Conservation (phyloP, 2,329 filamentous ascomycete genomes). For the Sporothrix pallida region DNA sequence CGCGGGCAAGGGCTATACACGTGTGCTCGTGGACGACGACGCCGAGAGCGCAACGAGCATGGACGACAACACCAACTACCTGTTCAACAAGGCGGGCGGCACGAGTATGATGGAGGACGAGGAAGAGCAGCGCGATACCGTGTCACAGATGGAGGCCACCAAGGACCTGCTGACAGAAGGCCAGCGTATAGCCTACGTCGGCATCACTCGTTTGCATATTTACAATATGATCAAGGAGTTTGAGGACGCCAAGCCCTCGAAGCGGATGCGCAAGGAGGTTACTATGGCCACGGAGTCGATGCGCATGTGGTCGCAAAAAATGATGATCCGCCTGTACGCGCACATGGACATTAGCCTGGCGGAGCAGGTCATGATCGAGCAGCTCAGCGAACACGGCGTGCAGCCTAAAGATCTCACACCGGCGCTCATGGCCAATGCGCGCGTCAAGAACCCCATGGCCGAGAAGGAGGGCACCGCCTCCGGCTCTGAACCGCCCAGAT, state of each 20-base stretch:
- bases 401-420: slow-evolving; percentile 82
- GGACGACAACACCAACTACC: slow-evolving; percentile 95
- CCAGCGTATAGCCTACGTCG: slow-evolving; percentile 94
- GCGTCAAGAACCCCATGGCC: slow-evolving; percentile 90
- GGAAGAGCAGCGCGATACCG: slow-evolving; percentile 82
- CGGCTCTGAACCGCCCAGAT: slow-evolving; percentile 7
- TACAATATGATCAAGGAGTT: slow-evolving; percentile 75
- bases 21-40: slow-evolving; percentile 94
- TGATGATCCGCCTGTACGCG: slow-evolving; percentile 91
- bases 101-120: slow-evolving; percentile 69
- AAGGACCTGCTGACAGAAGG: slow-evolving; percentile 95
- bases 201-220: slow-evolving; percentile 81
- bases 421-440: slow-evolving; percentile 86
- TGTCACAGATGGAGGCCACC: slow-evolving; percentile 92
- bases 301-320: slow-evolving; percentile 97
- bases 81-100: slow-evolving; percentile 71
- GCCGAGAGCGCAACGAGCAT: slow-evolving; percentile 91
- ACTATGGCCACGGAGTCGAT: slow-evolving; percentile 74
- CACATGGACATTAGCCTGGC: slow-evolving; percentile 95
- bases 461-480: slow-evolving; percentile 45
- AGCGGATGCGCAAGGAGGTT: slow-evolving; percentile 73
- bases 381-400: slow-evolving; percentile 90
- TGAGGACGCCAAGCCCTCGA: slow-evolving; percentile 63
- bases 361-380: slow-evolving; percentile 99
- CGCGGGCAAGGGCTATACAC: slow-evolving; percentile 92